Base-by-base conservation (phyloP, 805 yeast species). In the Wickerhamomyces bovis region DNA sequence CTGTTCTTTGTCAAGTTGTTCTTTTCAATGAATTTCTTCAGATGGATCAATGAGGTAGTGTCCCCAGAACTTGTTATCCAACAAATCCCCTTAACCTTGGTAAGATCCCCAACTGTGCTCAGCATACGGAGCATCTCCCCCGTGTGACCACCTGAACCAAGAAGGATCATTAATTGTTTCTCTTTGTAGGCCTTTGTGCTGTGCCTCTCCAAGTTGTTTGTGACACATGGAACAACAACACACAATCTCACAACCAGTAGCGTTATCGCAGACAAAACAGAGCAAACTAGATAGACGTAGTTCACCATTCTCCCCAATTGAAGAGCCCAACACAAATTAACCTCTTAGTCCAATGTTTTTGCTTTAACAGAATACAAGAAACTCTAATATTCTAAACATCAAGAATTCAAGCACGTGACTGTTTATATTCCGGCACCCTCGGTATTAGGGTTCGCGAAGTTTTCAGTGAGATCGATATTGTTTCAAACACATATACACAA, bases 61-160 rank as follows among this genome's bases (percentile, higher is more conserved):
- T 82, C 88, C 11, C 75, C 81, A 0, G 77, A 67, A 1, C 81
- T 72, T 5, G 69, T 63, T 15, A 71, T 66, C 62, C 70, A 71
- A 2, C 60, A 44, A 22, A 58, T 36, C n/a, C 50, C 51, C n/a
- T 48, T 36, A 6, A 49, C 23, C 0, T 42, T 26, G 2, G 23
- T 15, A 4, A 53, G 26, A 3, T 39, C 35, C 11, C 65, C 55
- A 35, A 76, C 67, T 7, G 63, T 61, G 5, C 61, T 50, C 10
- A 88, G 61, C 16, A 92, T 69, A 22, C 90, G 69, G n/a, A 90
- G 63, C 95, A 92, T 88, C 63, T 92, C 97, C 1, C 97, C 97
- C 0, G 97, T 89, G 58, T 89, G 98, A 3, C 97, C 98, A 2
- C 99, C 99, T 0, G 97, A 89, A 0, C 98, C 98, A 11, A 92